A percentile compares a stretch with the other conserved stretches of the same genome.
Evolutionary conservation across 1,284 basidiomycete genomes (phyloP).

Genomic region (Melampsora occidentalis): DNA sequence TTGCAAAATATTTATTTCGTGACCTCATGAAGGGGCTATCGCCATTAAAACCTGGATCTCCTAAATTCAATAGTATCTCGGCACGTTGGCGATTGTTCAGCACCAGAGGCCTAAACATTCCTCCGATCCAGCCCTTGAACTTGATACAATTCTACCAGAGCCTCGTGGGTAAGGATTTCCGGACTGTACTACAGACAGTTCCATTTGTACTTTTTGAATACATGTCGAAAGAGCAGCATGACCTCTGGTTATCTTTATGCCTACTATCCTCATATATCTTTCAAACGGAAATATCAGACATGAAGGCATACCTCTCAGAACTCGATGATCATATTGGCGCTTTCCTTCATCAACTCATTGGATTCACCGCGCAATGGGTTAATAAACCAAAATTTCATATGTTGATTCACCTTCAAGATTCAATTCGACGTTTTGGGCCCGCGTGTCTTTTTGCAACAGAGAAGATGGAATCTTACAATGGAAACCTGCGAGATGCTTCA

Average conservation of each 20-base stretch:
- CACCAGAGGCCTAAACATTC: slow-evolving; percentile 49
- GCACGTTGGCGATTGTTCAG: slow-evolving; percentile 50
- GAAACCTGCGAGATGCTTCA: neutral
- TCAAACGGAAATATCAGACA: no score
- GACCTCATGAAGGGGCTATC: slow-evolving; percentile 50
- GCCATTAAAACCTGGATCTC: slow-evolving; percentile 44
- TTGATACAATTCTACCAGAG: slow-evolving; percentile 53
- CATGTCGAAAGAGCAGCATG: slow-evolving; percentile 46
- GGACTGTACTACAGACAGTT: slow-evolving; percentile 54
- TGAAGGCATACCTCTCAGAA: slow-evolving; percentile 51
- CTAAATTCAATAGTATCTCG: slow-evolving; percentile 44
- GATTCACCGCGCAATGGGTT: slow-evolving; percentile 54
- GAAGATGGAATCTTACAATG: slow-evolving; percentile 10
- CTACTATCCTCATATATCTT: slow-evolving; percentile 53
- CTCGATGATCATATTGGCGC: slow-evolving; percentile 49
- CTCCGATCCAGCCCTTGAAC: slow-evolving; percentile 48
- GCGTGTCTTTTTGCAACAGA: neutral
- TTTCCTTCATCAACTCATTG: slow-evolving; percentile 51
- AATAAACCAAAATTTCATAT: slow-evolving; percentile 56
- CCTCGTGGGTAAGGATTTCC: slow-evolving; percentile 54
- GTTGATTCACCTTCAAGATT: slow-evolving; percentile 47
- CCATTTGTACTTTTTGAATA: slow-evolving; percentile 55
- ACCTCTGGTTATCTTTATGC: slow-evolving; percentile 53
- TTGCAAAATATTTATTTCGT: slow-evolving; percentile 56
- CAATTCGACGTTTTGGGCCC: slow-evolving; percentile 39